phyloP scores from a whole-genome alignment of 2,329 filamentous ascomycete species.

The Xylariomycetidae sp. region DNA sequence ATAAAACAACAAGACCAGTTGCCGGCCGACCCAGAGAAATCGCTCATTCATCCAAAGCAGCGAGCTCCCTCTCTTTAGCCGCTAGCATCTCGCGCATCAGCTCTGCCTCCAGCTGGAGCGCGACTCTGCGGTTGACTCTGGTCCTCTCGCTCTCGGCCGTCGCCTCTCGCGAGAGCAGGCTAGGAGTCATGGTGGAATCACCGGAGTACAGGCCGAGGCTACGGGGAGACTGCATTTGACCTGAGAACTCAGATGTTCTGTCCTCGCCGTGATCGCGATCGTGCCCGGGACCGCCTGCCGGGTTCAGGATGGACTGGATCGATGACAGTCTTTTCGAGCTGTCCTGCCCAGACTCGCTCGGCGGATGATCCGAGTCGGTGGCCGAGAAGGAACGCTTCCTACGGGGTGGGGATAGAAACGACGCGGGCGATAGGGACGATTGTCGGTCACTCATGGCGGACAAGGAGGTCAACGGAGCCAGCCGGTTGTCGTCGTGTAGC shows the following conservation, averaged over 20 bases:
- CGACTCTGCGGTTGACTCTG: slow-evolving; percentile 59
- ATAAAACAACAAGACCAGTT: no score
- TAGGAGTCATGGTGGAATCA: slow-evolving; percentile 21
- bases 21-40: no score
- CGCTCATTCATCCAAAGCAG: slow-evolving; percentile 40
- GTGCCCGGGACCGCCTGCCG: slow-evolving; percentile 36
- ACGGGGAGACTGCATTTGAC: slow-evolving; percentile 34
- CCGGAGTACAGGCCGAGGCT: slow-evolving; percentile 37
- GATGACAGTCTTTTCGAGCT: slow-evolving; percentile 62
- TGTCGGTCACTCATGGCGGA: slow-evolving; percentile 43
- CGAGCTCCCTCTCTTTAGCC: slow-evolving; percentile 70
- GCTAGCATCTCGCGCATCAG: slow-evolving; percentile 68
- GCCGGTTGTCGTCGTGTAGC: slow-evolving; percentile 51
- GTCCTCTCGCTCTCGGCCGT: slow-evolving; percentile 43
- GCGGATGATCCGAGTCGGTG: slow-evolving; percentile 46
- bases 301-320: slow-evolving; percentile 72
- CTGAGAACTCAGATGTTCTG: slow-evolving; percentile 32
- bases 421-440: slow-evolving; percentile 56
- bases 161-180: slow-evolving; percentile 23
- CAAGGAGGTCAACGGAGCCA: slow-evolving; percentile 52
- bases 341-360: slow-evolving; percentile 37
- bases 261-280: slow-evolving; percentile 42
- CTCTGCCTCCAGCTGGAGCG: slow-evolving; percentile 69
- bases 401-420: slow-evolving; percentile 53
- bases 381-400: slow-evolving; percentile 68